These are phyloP conservation scores for Phycomyces nitens DNA, from an alignment of 192 early-diverging fungal genomes.

Conservation along the genomic window DNA sequence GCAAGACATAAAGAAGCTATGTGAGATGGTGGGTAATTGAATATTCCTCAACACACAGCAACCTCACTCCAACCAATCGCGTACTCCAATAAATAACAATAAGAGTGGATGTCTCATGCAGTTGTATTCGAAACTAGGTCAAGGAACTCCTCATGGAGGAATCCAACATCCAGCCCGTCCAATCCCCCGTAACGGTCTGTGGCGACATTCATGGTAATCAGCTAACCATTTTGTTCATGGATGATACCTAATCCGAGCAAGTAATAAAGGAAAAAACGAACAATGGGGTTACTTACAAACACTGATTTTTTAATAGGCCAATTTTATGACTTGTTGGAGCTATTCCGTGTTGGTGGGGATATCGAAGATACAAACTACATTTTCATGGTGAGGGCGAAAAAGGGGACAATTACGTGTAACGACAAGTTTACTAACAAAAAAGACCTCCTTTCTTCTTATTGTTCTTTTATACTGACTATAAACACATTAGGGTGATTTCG, in stretches of 20 bases:
- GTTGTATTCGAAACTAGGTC: slow-evolving; percentile 42
- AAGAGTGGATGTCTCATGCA: too few relatives aligned
- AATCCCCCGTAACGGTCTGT: slow-evolving; percentile 94
- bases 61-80: too few relatives aligned
- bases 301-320: slow-evolving; percentile 50
- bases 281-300: not conserved
- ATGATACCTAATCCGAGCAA: too few relatives aligned
- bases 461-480: not conserved
- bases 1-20: slow-evolving; percentile 94
- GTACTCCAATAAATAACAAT: too few relatives aligned
- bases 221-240: not conserved
- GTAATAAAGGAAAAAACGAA: not conserved
- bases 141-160: slow-evolving; percentile 98
- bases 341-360: slow-evolving; percentile 95
- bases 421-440: not conserved
- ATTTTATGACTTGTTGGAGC: slow-evolving; percentile 93
- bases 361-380: slow-evolving; percentile 93
- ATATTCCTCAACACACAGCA: too few relatives aligned
- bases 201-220: slow-evolving; percentile 87
- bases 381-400: slow-evolving; percentile 76
- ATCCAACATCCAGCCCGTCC: slow-evolving; percentile 96
- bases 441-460: not conserved
- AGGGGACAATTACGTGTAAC: not conserved
- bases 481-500: slow-evolving; percentile 87
- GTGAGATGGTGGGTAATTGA: slow-evolving; percentile 77